Evolutionary conservation across 2,329 filamentous ascomycete species (phyloP).

Genomic region (Aureobasidium sp.): DNA sequence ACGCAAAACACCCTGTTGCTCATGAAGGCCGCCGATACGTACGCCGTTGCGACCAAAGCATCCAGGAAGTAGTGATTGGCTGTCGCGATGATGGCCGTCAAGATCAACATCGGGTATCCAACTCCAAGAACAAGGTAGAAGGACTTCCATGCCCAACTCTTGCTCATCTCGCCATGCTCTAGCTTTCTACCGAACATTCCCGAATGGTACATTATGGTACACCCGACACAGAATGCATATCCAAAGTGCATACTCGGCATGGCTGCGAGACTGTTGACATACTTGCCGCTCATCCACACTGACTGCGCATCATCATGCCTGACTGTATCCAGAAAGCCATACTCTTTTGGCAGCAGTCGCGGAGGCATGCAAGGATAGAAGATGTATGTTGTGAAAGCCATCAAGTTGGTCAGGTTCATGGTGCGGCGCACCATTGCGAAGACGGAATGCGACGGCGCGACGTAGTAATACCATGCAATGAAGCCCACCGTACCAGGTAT

Average conservation of each 20-base stretch:
- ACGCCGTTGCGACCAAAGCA: slow-evolving; percentile 38
- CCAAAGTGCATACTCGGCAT: slow-evolving; percentile 47
- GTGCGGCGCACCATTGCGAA: slow-evolving; percentile 37
- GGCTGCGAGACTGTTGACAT: slow-evolving; percentile 38
- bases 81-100: slow-evolving; percentile 50
- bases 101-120: slow-evolving; percentile 44
- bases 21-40: slow-evolving; percentile 37
- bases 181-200: slow-evolving; percentile 35
- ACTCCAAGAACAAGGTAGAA: slow-evolving; percentile 41
- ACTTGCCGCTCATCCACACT: slow-evolving; percentile 38
- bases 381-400: slow-evolving; percentile 44
- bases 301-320: slow-evolving; percentile 38
- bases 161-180: slow-evolving; percentile 34
- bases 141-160: slow-evolving; percentile 32
- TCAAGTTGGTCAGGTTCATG: slow-evolving; percentile 44
- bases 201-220: slow-evolving; percentile 45
- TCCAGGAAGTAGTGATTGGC: slow-evolving; percentile 53
- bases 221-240: slow-evolving; percentile 45
- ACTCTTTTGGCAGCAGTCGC: slow-evolving; percentile 35
- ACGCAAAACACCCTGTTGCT: slow-evolving; percentile 42
- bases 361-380: slow-evolving; percentile 47
- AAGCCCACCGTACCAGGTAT: slow-evolving; percentile 54
- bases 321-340: slow-evolving; percentile 39
- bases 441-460: slow-evolving; percentile 41
- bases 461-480: slow-evolving; percentile 56